Evolutionary conservation across 768 basidiomycete species (phyloP).

Genomic region (Lactarius akahatsu): DNA sequence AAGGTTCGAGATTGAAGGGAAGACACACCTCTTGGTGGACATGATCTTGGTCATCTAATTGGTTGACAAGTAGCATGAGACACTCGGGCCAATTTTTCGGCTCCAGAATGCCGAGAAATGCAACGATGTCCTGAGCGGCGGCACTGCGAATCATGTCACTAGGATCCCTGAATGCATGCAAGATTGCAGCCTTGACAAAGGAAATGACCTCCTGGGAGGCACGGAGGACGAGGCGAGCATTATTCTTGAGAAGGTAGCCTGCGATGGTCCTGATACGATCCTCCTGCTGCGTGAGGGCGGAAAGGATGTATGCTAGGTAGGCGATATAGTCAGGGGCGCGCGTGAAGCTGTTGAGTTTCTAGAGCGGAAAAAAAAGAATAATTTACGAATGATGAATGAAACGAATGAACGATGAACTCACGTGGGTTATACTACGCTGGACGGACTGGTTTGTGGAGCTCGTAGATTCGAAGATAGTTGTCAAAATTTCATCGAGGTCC

Average conservation of each 20-base stretch:
- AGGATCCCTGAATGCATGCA: conserved; percentile 77
- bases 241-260: conserved; percentile 96
- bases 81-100: conserved; percentile 96
- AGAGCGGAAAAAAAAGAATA: conserved; percentile 28
- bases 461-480: conserved; percentile 89
- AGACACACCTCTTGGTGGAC: conserved; percentile 80
- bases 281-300: conserved; percentile 75
- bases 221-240: conserved; percentile 72
- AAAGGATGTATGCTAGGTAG: conserved; percentile 93
- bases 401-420: conserved; percentile 39
- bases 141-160: conserved; percentile 91
- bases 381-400: conserved; percentile 29
- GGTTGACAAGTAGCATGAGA: conserved; percentile 76
- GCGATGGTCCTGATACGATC: conserved; percentile 94
- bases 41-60: conserved; percentile 72
- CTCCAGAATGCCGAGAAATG: conserved; percentile 84
- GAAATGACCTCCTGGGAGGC: conserved; percentile 63
- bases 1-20: neutral
- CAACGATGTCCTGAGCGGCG: conserved; percentile 89
- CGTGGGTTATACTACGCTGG: conserved; percentile 82
- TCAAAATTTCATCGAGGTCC: conserved; percentile 88
- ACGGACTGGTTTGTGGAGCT: conserved; percentile 65
- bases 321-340: conserved; percentile 91
- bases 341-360: conserved; percentile 89
- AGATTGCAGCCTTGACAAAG: conserved; percentile 73